phyloP scores from a whole-genome alignment of 140 eudicot genomes.

The Erigeron philadelphicus region DNA sequence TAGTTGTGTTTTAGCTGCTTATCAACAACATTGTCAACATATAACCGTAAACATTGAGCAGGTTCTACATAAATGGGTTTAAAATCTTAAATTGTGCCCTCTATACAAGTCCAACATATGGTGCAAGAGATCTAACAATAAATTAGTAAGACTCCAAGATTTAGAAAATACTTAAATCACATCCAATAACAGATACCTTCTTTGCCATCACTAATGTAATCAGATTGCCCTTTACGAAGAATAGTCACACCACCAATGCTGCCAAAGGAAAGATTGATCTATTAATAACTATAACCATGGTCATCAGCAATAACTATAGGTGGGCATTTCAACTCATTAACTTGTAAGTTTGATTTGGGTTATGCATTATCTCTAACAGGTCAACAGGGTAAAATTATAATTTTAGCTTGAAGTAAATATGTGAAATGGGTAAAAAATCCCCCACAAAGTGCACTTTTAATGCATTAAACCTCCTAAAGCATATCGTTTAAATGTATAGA shows the following conservation, averaged over 20 bases:
- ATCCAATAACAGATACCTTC: conserved; percentile 39
- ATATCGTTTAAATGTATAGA: not conserved
- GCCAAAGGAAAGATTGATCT: conserved; percentile 24
- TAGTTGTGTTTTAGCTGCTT: not conserved
- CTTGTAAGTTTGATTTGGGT: not conserved
- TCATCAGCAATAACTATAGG: not conserved
- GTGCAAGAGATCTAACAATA: not conserved
- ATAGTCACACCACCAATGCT: conserved; percentile 90
- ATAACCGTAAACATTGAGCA: not conserved
- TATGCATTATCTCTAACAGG: conserved; percentile 1
- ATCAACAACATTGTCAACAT: not conserved
- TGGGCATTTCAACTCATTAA: not conserved
- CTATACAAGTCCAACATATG: conserved; percentile 1
- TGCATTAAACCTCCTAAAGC: not conserved
- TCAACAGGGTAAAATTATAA: not conserved
- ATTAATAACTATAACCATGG: conserved; percentile 8
- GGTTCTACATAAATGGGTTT: not conserved
- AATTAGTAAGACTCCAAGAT: too few relatives aligned
- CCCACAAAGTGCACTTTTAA: not conserved
- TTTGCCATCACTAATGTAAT: conserved; percentile 71
- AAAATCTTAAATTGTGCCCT: not conserved
- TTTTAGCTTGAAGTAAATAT: too few relatives aligned
- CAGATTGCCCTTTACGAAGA: conserved; percentile 78
- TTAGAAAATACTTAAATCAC: too few relatives aligned
- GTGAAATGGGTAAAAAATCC: too few relatives aligned